A percentile compares a stretch with the other conserved stretches of the same genome.
Conservation (phyloP, 192 early-diverging fungal genomes). For the Coemansia sp. region DNA sequence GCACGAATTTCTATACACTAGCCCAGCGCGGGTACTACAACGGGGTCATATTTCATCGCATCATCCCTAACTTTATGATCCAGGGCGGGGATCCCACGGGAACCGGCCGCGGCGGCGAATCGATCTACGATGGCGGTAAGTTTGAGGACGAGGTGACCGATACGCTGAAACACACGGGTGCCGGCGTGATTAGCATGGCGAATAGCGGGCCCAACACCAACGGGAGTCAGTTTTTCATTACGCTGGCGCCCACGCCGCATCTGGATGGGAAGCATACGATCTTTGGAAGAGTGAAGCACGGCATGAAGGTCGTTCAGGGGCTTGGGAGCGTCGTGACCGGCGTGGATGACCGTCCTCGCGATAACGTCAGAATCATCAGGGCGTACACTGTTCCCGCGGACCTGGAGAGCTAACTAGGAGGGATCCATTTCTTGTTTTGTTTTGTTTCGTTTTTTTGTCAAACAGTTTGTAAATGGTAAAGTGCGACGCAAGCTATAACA, state of each 20-base stretch:
- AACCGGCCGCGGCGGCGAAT: slow-evolving; percentile 87
- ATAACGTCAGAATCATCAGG: slow-evolving; percentile 19
- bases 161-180: slow-evolving; percentile 73
- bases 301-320: slow-evolving; percentile 73
- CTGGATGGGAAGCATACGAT: slow-evolving; percentile 88
- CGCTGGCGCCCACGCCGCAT: slow-evolving; percentile 70
- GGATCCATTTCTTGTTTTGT: neutral
- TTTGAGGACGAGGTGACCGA: slow-evolving; percentile 73
- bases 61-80: slow-evolving; percentile 91
- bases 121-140: slow-evolving; percentile 59
- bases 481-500: no score
- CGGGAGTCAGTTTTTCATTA: slow-evolving; percentile 75
- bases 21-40: slow-evolving; percentile 82
- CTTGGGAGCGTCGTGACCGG: slow-evolving; percentile 76
- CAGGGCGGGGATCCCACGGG: slow-evolving; percentile 98
- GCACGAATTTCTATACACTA: slow-evolving; percentile 87
- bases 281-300: slow-evolving; percentile 86
- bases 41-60: slow-evolving; percentile 77
- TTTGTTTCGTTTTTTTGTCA: neutral
- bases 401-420: neutral
- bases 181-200: slow-evolving; percentile 93
- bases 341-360: slow-evolving; percentile 60
- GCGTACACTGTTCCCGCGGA: slow-evolving; percentile 1
- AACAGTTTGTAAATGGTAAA: neutral
- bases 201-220: slow-evolving; percentile 94